Conservation (phyloP, 148 eudicot species). For the Amaranthus palmeri region DNA sequence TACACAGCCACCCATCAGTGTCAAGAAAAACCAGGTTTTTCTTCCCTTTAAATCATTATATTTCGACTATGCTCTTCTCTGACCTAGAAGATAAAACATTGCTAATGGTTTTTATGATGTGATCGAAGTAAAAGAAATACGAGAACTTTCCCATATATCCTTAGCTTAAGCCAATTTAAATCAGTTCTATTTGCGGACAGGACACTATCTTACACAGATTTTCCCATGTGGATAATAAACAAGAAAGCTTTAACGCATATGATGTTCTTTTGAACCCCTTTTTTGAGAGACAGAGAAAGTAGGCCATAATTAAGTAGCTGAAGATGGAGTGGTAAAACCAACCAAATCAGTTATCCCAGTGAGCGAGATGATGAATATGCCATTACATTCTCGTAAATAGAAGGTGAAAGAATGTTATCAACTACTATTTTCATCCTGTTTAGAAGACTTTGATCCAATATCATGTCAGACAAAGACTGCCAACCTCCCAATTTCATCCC, state of each 20-base stretch:
- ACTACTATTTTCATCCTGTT: too few relatives aligned
- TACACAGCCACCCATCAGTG: slow-evolving; percentile 19
- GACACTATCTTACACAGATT: not conserved
- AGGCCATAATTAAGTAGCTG: too few relatives aligned
- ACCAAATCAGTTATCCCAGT: too few relatives aligned
- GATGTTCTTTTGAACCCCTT: not conserved
- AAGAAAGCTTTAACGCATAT: not conserved
- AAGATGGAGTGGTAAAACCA: too few relatives aligned
- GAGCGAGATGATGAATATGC: too few relatives aligned
- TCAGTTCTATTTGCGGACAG: not conserved
- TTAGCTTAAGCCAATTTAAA: slow-evolving; percentile 7
- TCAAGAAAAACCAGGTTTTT: slow-evolving; percentile 45
- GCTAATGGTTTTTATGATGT: not conserved
- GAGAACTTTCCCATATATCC: not conserved
- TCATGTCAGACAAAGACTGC: too few relatives aligned
- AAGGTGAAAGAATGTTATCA: too few relatives aligned
- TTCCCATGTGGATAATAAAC: not conserved
- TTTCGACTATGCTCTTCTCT: slow-evolving; percentile 2
- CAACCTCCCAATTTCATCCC: too few relatives aligned
- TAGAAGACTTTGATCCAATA: too few relatives aligned
- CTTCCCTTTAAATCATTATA: not conserved
- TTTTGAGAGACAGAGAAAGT: too few relatives aligned
- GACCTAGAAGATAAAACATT: not conserved
- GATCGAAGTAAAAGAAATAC: not conserved
- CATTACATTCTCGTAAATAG: too few relatives aligned